phyloP scores from a whole-genome alignment of 345 rosid genomes.

The Citrus sp. region DNA sequence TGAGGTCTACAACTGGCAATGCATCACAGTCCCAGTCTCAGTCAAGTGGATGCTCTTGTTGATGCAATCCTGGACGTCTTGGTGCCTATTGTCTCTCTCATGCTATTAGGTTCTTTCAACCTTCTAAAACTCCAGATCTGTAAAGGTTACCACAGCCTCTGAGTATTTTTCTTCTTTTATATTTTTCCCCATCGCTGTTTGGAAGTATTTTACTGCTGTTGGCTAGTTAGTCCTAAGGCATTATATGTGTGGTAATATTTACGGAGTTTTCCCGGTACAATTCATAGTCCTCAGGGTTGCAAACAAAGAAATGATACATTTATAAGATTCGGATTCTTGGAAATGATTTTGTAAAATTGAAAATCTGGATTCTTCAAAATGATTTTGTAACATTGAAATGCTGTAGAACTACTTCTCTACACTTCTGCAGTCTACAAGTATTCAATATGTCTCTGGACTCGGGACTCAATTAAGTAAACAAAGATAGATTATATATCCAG shows the following conservation, averaged over 20 bases:
- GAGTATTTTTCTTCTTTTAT: neutral
- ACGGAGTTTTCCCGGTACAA: neutral
- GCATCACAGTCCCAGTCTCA: conserved; percentile 64
- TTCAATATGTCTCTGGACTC: neutral
- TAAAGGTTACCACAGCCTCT: neutral
- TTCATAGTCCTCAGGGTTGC: neutral
- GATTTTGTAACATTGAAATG: neutral
- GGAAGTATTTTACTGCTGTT: neutral
- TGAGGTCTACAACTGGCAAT: conserved; percentile 63
- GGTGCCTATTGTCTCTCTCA: neutral
- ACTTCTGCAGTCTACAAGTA: neutral
- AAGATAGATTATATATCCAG: neutral
- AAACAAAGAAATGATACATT: neutral
- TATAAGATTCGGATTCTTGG: neutral
- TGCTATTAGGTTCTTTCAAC: neutral
- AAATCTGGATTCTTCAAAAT: no score
- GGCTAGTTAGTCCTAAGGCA: neutral
- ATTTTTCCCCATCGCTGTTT: neutral
- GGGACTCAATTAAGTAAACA: no score
- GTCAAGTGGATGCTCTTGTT: conserved; percentile 80
- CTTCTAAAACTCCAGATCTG: neutral
- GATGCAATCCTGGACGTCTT: conserved; percentile 12
- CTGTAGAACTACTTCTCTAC: neutral
- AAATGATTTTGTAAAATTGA: neutral
- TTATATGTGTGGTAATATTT: neutral